A percentile compares a stretch with the other conserved stretches of the same genome.
phyloP scores from a whole-genome alignment of 2,329 filamentous ascomycete species.

The Neonectria ditissima region DNA sequence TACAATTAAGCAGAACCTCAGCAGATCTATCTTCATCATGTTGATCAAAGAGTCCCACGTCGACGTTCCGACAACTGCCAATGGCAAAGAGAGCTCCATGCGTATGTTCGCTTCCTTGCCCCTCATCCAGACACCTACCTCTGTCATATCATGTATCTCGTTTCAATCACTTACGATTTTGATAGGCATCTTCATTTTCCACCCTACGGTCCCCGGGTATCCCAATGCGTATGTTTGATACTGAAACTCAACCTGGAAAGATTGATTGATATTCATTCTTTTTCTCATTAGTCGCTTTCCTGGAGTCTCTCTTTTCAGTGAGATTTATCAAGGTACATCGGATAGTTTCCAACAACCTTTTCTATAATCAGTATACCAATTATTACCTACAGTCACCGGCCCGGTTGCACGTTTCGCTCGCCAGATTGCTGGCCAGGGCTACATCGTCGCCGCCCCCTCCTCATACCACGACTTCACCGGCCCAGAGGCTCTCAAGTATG shows the following conservation, averaged over 20 bases:
- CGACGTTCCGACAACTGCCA: constrained; percentile 63
- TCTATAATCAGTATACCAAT: background rate
- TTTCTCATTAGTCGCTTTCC: constrained; percentile 72
- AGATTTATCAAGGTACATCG: constrained; percentile 89
- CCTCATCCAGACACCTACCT: constrained; percentile 10
- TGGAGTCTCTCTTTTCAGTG: constrained; percentile 88
- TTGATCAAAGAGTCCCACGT: constrained; percentile 65
- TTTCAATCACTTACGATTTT: constrained; percentile 31
- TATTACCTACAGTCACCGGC: constrained; percentile 75
- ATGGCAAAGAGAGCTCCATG: constrained; percentile 67
- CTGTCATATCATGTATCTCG: constrained; percentile 31
- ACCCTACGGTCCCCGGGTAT: constrained; percentile 86
- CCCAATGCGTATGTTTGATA: constrained; percentile 76
- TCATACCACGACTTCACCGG: constrained; percentile 95
- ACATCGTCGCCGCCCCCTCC: constrained; percentile 90
- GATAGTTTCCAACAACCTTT: background rate
- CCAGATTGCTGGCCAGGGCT: constrained; percentile 92
- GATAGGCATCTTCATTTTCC: constrained; percentile 87
- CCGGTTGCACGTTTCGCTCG: constrained; percentile 90
- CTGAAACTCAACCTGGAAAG: too few species aligned
- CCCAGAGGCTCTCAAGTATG: constrained; percentile 85
- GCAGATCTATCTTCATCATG: constrained; percentile 51
- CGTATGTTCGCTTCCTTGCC: constrained; percentile 50
- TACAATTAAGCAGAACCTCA: background rate
- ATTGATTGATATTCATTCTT: constrained; percentile 21